Base-by-base conservation (phyloP, 352 stramenopile genomes). In the Pythium oligandrum region DNA sequence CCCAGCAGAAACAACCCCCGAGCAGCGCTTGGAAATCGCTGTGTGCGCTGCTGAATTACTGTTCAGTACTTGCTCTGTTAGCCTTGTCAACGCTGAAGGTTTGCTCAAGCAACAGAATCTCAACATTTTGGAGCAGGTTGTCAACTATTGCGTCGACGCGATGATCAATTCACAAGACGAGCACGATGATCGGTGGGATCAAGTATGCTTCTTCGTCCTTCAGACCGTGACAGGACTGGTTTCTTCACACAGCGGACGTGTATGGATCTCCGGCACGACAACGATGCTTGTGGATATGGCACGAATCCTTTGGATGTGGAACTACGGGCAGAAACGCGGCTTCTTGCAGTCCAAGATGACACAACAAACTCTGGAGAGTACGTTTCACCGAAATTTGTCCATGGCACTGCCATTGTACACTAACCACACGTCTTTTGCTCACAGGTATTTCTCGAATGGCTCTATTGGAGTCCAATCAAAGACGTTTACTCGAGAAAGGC, bases 311-410 rank as follows among this genome's bases (percentile, higher is more conserved):
- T 93, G 83, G 83, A 48, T 86, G 10, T 93, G 78, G 80, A 86
- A 88, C 36, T 71, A 86, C 49, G 47, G 74, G 7, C 48, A 40
- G 17, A 42, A 67, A 6, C 63, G 75, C 11, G 71, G 64, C 1
- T 75, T 87, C 31, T 57, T 78, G 4, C 30, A 91, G 33, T 84
- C 72, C 4, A 88, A 90, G 55, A 75, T 88, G 34, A 66, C 66
- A 3, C 75, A 89, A 39, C 82, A 93, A 63, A 68, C 82, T 37
- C 75, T 95, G 30, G 81, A 91, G 82, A 73, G 81, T 91, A 67
- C 44, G 61, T 61, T 3, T 17, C 33, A n/a, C 31, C 7, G 17
- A 26, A 26, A 26, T 26, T 26, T 26, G 17, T 26, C 17, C 17
- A 26, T 26, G 17, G 17, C 17, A 26, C 17, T 26, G 17, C 17